A percentile compares a stretch with the other conserved stretches of the same genome.
phyloP scores from a whole-genome alignment of 306 rosid species.

The Comarum palustre region DNA sequence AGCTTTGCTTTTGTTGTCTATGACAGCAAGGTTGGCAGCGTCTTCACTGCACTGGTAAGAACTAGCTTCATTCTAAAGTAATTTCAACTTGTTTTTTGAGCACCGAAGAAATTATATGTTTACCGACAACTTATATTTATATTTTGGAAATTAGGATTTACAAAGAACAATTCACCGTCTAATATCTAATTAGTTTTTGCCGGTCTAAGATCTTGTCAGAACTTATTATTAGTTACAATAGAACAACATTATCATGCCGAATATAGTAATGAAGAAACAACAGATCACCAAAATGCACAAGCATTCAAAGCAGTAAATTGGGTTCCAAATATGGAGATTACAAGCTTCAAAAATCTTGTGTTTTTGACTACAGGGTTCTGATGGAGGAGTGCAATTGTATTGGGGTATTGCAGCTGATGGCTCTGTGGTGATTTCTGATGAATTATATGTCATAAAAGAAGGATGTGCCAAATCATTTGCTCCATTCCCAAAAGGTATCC shows the following conservation, averaged over 20 bases:
- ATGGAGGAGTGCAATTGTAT: constrained; percentile 83
- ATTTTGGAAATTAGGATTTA: too few species aligned
- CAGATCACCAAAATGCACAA: background rate
- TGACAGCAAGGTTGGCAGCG: constrained; percentile 78
- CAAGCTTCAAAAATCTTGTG: background rate
- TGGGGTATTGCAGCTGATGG: constrained; percentile 99
- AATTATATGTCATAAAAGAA: constrained; percentile 71
- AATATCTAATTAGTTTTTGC: background rate
- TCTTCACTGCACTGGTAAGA: constrained; percentile 83
- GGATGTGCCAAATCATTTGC: constrained; percentile 98
- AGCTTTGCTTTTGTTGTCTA: constrained; percentile 95
- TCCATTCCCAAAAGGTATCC: constrained; percentile 81
- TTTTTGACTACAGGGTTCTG: constrained; percentile 60
- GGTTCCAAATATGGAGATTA: background rate
- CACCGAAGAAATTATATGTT: background rate
- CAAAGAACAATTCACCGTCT: too few species aligned
- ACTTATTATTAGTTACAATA: background rate
- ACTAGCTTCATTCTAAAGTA: background rate
- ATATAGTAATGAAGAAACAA: background rate
- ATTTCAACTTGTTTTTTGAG: background rate
- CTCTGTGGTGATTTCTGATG: constrained; percentile 93
- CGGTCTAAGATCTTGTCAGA: too few species aligned
- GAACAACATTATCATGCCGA: background rate
- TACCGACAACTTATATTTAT: too few species aligned
- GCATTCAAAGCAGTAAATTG: background rate